Evolutionary conservation across 495 filamentous ascomycete genomes (phyloP).

Genomic region (Annulohypoxylon nitens): DNA sequence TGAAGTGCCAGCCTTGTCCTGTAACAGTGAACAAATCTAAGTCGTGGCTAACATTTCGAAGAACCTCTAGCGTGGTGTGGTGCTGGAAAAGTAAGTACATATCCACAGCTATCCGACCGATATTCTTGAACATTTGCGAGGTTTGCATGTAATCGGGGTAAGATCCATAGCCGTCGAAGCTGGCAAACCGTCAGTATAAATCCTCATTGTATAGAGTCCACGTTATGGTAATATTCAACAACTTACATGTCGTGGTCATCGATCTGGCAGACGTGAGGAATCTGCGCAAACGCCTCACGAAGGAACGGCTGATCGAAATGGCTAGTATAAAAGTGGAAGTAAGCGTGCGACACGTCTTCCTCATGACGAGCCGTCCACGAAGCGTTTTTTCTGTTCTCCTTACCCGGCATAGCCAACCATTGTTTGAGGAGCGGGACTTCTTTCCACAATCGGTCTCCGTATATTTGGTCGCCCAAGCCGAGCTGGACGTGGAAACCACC

Average conservation of each 20-base stretch:
- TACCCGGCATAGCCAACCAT: constrained; percentile 90
- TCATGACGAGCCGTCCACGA: constrained; percentile 93
- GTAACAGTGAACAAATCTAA: constrained; percentile 96
- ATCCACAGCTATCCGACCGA: constrained; percentile 95
- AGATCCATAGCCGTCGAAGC: constrained; percentile 97
- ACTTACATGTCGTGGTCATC: constrained; percentile 99
- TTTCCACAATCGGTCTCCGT: constrained; percentile 95
- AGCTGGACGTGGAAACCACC: constrained; percentile 95
- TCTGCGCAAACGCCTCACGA: constrained; percentile 95
- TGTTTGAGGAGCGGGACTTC: constrained; percentile 92
- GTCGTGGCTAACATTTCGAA: constrained; percentile 87
- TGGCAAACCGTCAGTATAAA: constrained; percentile 49
- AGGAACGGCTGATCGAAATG: constrained; percentile 97
- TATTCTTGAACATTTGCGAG: constrained; percentile 97
- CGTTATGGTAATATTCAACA: neutral
- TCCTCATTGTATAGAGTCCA: neutral
- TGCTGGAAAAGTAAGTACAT: constrained; percentile 99
- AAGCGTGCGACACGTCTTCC: constrained; percentile 93
- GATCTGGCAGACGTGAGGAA: constrained; percentile 91
- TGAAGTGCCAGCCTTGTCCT: constrained; percentile 96
- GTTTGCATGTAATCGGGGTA: constrained; percentile 99
- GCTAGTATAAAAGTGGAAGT: constrained; percentile 98
- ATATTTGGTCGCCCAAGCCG: constrained; percentile 93
- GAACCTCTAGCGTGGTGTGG: constrained; percentile 93
- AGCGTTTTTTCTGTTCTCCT: constrained; percentile 90